These are phyloP conservation scores for Linnemannia exigua DNA, from an alignment of 192 early-diverging fungal species.

Conservation along the genomic window DNA sequence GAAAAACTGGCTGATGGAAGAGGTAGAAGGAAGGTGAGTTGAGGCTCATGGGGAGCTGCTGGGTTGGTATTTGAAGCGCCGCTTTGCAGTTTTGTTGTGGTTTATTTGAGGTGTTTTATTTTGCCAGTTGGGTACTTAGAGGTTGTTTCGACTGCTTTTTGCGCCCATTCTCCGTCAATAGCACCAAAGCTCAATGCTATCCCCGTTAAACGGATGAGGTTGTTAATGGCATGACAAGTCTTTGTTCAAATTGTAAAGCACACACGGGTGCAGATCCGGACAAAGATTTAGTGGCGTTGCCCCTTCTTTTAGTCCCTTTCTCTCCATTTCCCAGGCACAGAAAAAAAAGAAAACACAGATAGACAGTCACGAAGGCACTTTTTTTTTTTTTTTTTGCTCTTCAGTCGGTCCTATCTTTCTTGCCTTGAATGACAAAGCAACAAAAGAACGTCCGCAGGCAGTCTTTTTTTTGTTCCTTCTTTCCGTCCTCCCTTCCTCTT, in stretches of 20 bases:
- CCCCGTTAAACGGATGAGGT: too few species aligned
- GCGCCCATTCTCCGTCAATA: background rate
- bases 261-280: too few species aligned
- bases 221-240: too few species aligned
- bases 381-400: background rate
- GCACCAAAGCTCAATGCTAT: too few species aligned
- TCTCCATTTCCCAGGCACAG: background rate
- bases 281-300: background rate
- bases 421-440: background rate
- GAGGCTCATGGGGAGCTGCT: background rate
- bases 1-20: background rate
- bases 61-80: background rate
- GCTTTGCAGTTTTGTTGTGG: background rate
- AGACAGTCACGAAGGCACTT: background rate
- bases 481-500: background rate
- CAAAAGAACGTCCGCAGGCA: constrained; percentile 1
- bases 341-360: constrained; percentile 3
- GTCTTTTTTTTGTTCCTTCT: background rate
- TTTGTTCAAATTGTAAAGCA: too few species aligned
- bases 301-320: background rate
- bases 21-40: background rate
- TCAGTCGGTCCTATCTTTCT: background rate
- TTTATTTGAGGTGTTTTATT: background rate
- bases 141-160: background rate
- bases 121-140: background rate